Evolutionary conservation across 129 eudicot genomes (phyloP), one percentile per base, ranked within the genome.

Genomic region (Sambucus nigra): DNA sequence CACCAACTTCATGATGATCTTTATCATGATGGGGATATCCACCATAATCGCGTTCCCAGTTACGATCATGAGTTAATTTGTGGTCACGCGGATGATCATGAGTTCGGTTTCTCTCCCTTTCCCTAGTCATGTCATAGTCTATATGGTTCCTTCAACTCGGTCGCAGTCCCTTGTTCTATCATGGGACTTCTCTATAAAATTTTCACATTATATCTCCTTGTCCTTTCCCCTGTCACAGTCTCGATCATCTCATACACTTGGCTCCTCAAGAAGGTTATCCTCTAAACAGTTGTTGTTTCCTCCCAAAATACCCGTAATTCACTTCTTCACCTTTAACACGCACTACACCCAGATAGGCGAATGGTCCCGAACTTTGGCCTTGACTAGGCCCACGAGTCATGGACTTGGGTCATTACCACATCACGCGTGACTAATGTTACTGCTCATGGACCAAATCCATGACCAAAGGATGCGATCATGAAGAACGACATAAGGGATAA

Each of bases 281-380:
- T 31, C 83, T 77, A 32, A 86, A 55, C 69, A 85, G 97, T 7
- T 68, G 79, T 55, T 73, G 82, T 62, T 89, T 95, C 68, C 98
- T 89, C 64, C 92, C 91, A 35, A 81, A 69, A 25, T 55, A 24
- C 72, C 65, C 76, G 64, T 81, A 93, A 65, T 69, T 82, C 26
- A 67, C 73, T 19, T 86, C 99, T 72, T 86, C 99, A 66, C 80
- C 84, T 20, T 95, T 95, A 72, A 86, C 88, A 42, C 99, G 73
- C n/a, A n/a, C n/a, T n/a, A n/a, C n/a, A n/a, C n/a, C n/a, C n/a
- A n/a, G n/a, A n/a, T n/a, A n/a, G n/a, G n/a, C n/a, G n/a, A n/a
- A n/a, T n/a, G n/a, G n/a, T n/a, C n/a, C n/a, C n/a, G n/a, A n/a
- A n/a, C n/a, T n/a, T n/a, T n/a, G n/a, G n/a, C n/a, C n/a, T n/a